Evolutionary conservation across 164 flowering plant genomes (phyloP).

Genomic region (Tetracentron sinense): DNA sequence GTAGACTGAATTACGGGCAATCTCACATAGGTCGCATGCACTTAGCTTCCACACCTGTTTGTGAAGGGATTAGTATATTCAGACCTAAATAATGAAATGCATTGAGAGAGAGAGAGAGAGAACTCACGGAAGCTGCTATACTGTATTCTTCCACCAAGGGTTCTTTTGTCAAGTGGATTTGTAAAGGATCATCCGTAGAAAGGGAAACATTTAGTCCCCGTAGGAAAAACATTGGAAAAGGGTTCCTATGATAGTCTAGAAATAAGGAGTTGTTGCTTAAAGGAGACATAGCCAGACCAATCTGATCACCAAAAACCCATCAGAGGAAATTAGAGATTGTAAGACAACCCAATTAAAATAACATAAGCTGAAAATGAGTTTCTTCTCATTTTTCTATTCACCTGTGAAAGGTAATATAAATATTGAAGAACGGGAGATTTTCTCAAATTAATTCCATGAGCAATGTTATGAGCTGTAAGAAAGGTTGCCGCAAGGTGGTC

Average conservation of each 20-base stretch:
- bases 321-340: slow-evolving; percentile 5
- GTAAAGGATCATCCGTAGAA: slow-evolving; percentile 96
- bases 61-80: background rate
- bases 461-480: slow-evolving; percentile 80
- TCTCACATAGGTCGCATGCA: slow-evolving; percentile 92
- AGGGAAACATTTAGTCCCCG: slow-evolving; percentile 97
- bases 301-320: slow-evolving; percentile 49
- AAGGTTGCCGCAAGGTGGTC: slow-evolving; percentile 98
- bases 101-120: slow-evolving; percentile 14
- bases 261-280: slow-evolving; percentile 94
- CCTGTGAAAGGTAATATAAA: slow-evolving; percentile 92
- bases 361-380: background rate
- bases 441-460: slow-evolving; percentile 93
- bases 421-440: slow-evolving; percentile 98
- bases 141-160: slow-evolving; percentile 98
- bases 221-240: slow-evolving; percentile 77
- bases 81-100: too few relatives aligned
- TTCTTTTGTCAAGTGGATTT: slow-evolving; percentile 95
- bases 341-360: background rate
- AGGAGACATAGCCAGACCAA: slow-evolving; percentile 98
- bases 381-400: slow-evolving; percentile 16
- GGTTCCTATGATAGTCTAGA: slow-evolving; percentile 87
- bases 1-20: slow-evolving; percentile 91
- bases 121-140: slow-evolving; percentile 91
- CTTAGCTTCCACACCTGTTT: slow-evolving; percentile 93